Base-by-base conservation (phyloP, 768 basidiomycete species). In the Tulasnella sp. region DNA sequence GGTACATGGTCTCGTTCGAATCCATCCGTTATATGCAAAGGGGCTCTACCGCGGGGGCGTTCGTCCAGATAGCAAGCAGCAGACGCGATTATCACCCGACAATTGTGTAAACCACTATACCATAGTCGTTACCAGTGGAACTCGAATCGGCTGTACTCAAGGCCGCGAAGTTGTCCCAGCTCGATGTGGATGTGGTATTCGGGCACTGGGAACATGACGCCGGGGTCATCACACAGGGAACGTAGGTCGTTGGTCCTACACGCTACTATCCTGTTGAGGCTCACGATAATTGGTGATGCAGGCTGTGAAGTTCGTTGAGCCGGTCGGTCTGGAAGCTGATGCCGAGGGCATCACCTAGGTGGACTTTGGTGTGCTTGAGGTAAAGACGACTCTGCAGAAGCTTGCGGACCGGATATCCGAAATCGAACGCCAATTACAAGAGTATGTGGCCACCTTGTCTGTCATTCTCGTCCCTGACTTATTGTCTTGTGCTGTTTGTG, bases 131-230 rank as follows among this genome's bases (percentile, higher is more conserved):
- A 84, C 87, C 87, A 75, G 85, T 81, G 70, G 86, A 86, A 74
- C 95, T 93, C 85, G 87, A 86, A 0, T 79, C 79, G 3, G 3
- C 26, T 5, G 84, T 85, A 3, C 81, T 89, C 83, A 83, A 44
- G n/a, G 81, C 82, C 11, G 37, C n/a, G 1, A 57, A 78, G 0
- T 81, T 96, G 78, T 87, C 90, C 13, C 89, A 90, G 78, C 81
- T 81, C 37, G 97, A 98, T 83, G 83, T 89, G 42, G 88, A 87
- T 77, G 88, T 95, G 9, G 82, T 98, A 40, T 67, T 98, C 42
- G 91, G 87, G 84, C 95, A 90, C 83, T 85, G 98, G 67, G 89
- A 92, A 82, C 87, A 97, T 73, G 97, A 99, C 83, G 88, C 87
- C 20, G 86, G 87, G 0, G 80, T 97, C 16, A 87, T 93, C 0